phyloP scores from a whole-genome alignment of 371 early-diverging fungal species.

The Phascolomyces articulosus region DNA sequence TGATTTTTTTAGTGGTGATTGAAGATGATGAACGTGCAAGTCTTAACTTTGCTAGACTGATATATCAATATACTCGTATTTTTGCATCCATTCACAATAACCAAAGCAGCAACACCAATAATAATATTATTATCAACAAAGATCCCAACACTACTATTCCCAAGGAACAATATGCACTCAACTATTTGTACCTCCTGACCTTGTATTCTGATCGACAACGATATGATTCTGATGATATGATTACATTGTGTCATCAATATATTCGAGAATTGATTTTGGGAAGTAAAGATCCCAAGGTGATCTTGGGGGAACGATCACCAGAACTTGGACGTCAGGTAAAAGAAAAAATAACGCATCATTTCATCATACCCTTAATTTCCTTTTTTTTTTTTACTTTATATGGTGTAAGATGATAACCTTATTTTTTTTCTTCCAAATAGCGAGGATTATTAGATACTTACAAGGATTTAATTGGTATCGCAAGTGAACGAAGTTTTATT shows the following conservation, averaged over 20 bases:
- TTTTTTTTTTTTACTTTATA: background rate
- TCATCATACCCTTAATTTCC: background rate
- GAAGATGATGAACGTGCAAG: slow-evolving; percentile 32
- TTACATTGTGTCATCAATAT: slow-evolving; percentile 39
- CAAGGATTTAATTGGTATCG: slow-evolving; percentile 60
- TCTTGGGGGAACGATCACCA: slow-evolving; percentile 55
- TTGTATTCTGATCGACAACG: slow-evolving; percentile 46
- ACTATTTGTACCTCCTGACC: slow-evolving; percentile 69
- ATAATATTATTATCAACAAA: no score
- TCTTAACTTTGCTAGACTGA: slow-evolving; percentile 67
- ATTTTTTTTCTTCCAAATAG: slow-evolving; percentile 14
- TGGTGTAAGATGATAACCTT: background rate
- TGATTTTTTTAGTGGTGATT: slow-evolving; percentile 18
- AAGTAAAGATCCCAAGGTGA: slow-evolving; percentile 55
- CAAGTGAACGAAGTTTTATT: slow-evolving; percentile 59
- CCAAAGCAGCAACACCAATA: slow-evolving; percentile 17
- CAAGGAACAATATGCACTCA: slow-evolving; percentile 52
- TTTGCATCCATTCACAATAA: slow-evolving; percentile 43
- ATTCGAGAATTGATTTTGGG: slow-evolving; percentile 49
- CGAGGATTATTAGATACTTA: slow-evolving; percentile 70
- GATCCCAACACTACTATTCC: no score
- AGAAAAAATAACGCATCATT: background rate
- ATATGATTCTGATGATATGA: slow-evolving; percentile 37
- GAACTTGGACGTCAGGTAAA: slow-evolving; percentile 38
- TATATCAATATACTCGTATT: slow-evolving; percentile 56